phyloP scores from a whole-genome alignment of 2,329 filamentous ascomycete species.

The Sporothrix curviconia region DNA sequence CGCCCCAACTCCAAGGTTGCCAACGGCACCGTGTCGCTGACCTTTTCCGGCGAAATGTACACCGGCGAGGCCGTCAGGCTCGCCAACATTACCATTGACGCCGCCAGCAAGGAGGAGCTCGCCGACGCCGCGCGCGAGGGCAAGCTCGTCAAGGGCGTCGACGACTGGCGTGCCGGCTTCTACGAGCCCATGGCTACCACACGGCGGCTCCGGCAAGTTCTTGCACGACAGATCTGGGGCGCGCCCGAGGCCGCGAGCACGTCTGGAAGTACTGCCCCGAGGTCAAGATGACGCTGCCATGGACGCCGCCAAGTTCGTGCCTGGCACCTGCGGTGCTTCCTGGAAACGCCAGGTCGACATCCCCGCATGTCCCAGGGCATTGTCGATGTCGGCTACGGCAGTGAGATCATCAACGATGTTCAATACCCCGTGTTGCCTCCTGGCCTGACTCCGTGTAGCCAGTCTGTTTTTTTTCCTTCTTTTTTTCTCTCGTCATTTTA shows the following conservation, averaged over 20 bases:
- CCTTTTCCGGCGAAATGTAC: slow-evolving; percentile 46
- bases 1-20: slow-evolving; percentile 43
- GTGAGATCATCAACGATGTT: slow-evolving; percentile 35
- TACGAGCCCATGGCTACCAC: slow-evolving; percentile 55
- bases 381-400: slow-evolving; percentile 30
- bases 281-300: slow-evolving; percentile 51
- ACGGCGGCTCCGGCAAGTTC: slow-evolving; percentile 43
- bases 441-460: slow-evolving; percentile 29
- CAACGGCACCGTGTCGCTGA: slow-evolving; percentile 42
- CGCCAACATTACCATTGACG: slow-evolving; percentile 19
- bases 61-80: slow-evolving; percentile 27
- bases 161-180: slow-evolving; percentile 45
- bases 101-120: slow-evolving; percentile 21
- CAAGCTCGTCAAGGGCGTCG: slow-evolving; percentile 36
- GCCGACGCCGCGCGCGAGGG: slow-evolving; percentile 27
- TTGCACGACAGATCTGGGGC: slow-evolving; percentile 45
- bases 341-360: slow-evolving; percentile 38
- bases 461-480: background rate
- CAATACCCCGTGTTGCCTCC: slow-evolving; percentile 36
- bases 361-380: slow-evolving; percentile 17
- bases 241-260: slow-evolving; percentile 39
- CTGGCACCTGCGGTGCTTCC: slow-evolving; percentile 37
- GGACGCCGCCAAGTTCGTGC: slow-evolving; percentile 46
- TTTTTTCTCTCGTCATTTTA: background rate
- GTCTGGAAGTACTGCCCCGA: slow-evolving; percentile 54